Conservation (phyloP, 2,329 filamentous ascomycete genomes). For the Xylariaceae sp. region DNA sequence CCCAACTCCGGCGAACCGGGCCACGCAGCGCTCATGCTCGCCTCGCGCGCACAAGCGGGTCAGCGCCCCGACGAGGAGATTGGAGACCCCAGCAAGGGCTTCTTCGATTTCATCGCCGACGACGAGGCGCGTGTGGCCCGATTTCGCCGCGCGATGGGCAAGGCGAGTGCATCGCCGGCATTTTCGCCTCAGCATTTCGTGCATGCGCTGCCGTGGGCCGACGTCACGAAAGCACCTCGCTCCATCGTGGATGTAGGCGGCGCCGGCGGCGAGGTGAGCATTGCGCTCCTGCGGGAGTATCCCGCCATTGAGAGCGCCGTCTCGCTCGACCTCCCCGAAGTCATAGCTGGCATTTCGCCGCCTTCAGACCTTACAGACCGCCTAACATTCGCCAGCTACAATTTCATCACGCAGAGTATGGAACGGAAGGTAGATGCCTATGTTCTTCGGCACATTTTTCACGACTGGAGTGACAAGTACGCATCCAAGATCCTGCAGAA, state of each 20-base stretch:
- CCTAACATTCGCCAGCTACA: conserved; percentile 17
- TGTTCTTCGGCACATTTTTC: conserved; percentile 29
- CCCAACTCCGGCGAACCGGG: conserved; percentile 22
- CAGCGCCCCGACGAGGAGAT: conserved; percentile 7
- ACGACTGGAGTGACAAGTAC: conserved; percentile 32
- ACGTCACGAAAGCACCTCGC: conserved; percentile 13
- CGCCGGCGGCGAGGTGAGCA: conserved; percentile 19
- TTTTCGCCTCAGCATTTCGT: conserved; percentile 17
- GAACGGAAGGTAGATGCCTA: conserved; percentile 17
- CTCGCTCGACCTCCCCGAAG: conserved; percentile 21
- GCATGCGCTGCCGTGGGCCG: conserved; percentile 20
- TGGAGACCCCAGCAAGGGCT: conserved; percentile 14
- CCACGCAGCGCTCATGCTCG: conserved; percentile 17
- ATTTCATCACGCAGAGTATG: conserved; percentile 19
- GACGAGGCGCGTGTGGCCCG: conserved; percentile 18
- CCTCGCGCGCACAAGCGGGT: conserved; percentile 8
- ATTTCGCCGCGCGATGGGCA: conserved; percentile 21
- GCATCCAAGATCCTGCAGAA: conserved; percentile 25
- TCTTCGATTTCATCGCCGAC: conserved; percentile 22
- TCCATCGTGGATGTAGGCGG: conserved; percentile 23
- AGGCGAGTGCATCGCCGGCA: conserved; percentile 14
- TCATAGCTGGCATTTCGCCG: conserved; percentile 15
- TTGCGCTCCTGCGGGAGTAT: conserved; percentile 15
- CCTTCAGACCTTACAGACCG: conserved; percentile 17
- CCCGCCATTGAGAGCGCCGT: conserved; percentile 14